These are phyloP conservation scores for Mallotus repandus DNA, from an alignment of 441 rosid genomes.

Conservation along the genomic window DNA sequence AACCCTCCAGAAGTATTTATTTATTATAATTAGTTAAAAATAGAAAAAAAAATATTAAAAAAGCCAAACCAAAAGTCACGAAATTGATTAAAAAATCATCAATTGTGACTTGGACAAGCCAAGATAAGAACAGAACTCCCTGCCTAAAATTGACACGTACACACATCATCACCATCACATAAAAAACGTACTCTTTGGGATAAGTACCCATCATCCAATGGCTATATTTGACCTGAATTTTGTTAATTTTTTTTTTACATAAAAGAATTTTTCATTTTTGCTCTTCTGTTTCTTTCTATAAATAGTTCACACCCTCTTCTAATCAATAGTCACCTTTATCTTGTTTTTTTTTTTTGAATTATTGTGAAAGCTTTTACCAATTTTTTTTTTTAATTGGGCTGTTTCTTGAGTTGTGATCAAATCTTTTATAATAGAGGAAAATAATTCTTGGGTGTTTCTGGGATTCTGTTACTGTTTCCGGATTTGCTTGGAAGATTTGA, in stretches of 20 bases:
- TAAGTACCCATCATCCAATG: conserved; percentile 11
- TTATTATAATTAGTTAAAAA: not conserved
- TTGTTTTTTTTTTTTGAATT: not conserved
- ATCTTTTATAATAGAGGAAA: no score
- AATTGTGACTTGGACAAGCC: conserved; percentile 8
- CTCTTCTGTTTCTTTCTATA: not conserved
- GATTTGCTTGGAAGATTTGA: not conserved
- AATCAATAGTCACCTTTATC: no score
- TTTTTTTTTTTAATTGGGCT: not conserved
- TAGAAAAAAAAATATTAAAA: not conserved
- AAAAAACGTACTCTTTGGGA: conserved; percentile 4
- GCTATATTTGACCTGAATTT: not conserved
- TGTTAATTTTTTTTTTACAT: no score
- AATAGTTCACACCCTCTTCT: not conserved
- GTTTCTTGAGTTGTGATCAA: no score
- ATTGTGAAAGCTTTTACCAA: not conserved
- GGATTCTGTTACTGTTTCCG: not conserved
- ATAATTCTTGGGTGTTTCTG: not conserved
- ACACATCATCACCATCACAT: conserved; percentile 16
- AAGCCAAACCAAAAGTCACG: not conserved
- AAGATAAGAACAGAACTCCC: conserved; percentile 14
- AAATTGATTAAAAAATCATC: not conserved
- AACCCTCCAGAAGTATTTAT: not conserved
- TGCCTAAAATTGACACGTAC: not conserved
- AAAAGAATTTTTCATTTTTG: no score